Evolutionary conservation across 305 asterid genomes (phyloP), one percentile per base, ranked within the genome.

Genomic region (Rubia peregrina): DNA sequence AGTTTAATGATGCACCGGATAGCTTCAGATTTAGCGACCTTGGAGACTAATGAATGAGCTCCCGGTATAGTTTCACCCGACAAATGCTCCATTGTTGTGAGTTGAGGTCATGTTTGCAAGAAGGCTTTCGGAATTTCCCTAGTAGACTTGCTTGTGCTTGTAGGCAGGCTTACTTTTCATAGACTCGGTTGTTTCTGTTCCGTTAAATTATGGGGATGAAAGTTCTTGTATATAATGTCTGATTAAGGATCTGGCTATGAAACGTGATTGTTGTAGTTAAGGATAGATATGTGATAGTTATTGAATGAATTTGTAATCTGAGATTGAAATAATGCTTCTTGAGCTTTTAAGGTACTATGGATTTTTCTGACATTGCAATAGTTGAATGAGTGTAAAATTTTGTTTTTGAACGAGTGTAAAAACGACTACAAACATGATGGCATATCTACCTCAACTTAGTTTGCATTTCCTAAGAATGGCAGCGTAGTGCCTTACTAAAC

Each of bases 1-100:
- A 84, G 81, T 71, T 84, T 79, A 84, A 79, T 72, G 80, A 81
- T 61, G 84, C 83, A 51, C 75, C 86, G 21, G 89, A 79, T 65
- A 78, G 78, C 81, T 71, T 88, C 80, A 80, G 82, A 79, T 84
- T 68, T 71, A 80, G 77, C 68, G 81, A 83, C 81, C 87, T 75
- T 65, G 83, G 80, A 19, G 84, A 88, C 70, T 86, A 80, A 79
- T 70, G 49, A 68, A 51, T 42, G 30, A 51, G 70, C 14, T 33
- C 19, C 26, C 30, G 75, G 40, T 36, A 65, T 74, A 49, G 26
- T 36, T 44, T 56, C 36, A 65, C 62, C 57, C 55, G 40, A 30
- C 71, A 61, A 26, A 61, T 65, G 16, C 63, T 65, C 38, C 59
- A 41, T 46, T 19, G 44, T 46, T 24, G n/a, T 65, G 9, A 65